Evolutionary conservation across 805 yeast species (phyloP).

Genomic region (Yamadazyma nakazawae): DNA sequence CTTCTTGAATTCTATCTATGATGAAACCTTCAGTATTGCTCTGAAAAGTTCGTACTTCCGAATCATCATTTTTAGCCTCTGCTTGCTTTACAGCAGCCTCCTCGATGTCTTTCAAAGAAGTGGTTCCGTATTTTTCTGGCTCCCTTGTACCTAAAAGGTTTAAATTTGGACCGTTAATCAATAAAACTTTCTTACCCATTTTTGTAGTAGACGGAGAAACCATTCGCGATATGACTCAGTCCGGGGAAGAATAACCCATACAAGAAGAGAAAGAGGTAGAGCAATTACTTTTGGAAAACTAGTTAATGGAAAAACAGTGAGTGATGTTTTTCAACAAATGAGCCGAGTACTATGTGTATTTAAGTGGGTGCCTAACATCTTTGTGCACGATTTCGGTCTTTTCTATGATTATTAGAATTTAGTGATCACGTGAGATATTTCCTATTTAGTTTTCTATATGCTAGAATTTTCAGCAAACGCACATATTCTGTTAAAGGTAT

Average conservation of each 20-base stretch:
- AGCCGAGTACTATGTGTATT: too few species aligned
- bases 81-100: slow-evolving; percentile 35
- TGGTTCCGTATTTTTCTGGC: slow-evolving; percentile 51
- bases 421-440: too few species aligned
- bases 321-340: too few species aligned
- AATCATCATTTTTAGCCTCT: slow-evolving; percentile 26
- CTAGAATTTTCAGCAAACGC: too few species aligned
- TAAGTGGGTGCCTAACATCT: too few species aligned
- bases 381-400: too few species aligned
- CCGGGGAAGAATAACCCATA: neutral
- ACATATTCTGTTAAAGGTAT: too few species aligned
- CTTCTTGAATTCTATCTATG: slow-evolving; percentile 47
- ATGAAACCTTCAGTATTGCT: slow-evolving; percentile 46
- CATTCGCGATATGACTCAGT: slow-evolving; percentile 1
- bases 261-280: too few species aligned
- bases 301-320: too few species aligned
- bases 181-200: slow-evolving; percentile 42
- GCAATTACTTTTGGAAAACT: too few species aligned
- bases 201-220: neutral
- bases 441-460: too few species aligned
- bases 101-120: slow-evolving; percentile 43
- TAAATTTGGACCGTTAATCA: slow-evolving; percentile 49
- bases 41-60: slow-evolving; percentile 35
- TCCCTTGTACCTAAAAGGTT: slow-evolving; percentile 48
- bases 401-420: too few species aligned